Evolutionary conservation across 306 rosid species (phyloP), one percentile per base, ranked within the genome.

Genomic region (Sphenostylis stenocarpa): DNA sequence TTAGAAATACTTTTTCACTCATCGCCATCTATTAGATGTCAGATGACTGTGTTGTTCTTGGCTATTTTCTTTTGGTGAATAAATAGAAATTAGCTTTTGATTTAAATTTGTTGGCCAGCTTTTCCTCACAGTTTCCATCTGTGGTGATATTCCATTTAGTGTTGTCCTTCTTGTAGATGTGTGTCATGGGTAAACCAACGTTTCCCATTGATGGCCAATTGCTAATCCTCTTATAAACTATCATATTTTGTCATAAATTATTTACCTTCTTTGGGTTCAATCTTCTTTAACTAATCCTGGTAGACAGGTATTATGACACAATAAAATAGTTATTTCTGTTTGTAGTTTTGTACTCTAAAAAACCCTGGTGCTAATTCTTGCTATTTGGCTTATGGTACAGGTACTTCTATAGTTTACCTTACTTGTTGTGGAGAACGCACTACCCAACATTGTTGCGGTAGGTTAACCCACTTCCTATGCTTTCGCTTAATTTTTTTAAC

Each of bases 401-500:
- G 99, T 88, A 92, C 73, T 91, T 92, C 85, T 86, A 91, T 78
- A 92, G 92, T 77, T 77, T 96, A 75, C 98, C 99, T 12, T 91
- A 92, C 84, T 85, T 96, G 49, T 67, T 96, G 83, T 96, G 97
- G 98, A 87, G 85, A 81, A 96, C 96, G 0, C 76, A 57, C 7
- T 92, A 81, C 73, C 93, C 97, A 34, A 89, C 89, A 7, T 56
- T 80, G 48, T 45, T 88, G 53, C 91, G 97, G 99, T 95, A 69
- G 20, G 82, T 70, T 53, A n/a, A 75, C 77, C 45, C 19, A 6
- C 53, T 34, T 29, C 36, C 19, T n/a, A 29, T 61, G 4, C 17
- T n/a, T 48, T 73, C 14, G 61, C 21, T 60, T 70, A 47, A n/a
- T 26, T 34, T 52, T 34, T 64, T 51, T 45, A 7, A 15, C 43